Evolutionary conservation across 306 rosid species (phyloP), one percentile per base, ranked within the genome.

Genomic region (Pueraria montana): DNA sequence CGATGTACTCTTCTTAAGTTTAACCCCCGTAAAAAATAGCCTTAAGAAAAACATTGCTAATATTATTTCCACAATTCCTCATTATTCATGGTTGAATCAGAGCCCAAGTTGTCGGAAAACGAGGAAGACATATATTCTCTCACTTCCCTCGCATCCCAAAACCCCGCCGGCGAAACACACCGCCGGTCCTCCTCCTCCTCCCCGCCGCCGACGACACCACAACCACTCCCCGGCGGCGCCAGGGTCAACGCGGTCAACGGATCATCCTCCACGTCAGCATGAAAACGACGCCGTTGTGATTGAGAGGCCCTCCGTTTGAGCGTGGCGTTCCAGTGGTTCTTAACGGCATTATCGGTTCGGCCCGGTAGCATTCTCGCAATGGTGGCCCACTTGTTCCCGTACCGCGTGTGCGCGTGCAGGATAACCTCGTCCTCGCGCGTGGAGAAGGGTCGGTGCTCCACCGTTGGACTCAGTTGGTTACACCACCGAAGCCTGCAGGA

Each of bases 301-400:
- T 11, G n/a, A n/a, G n/a, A 5, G 4, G 42, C 89, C 73, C 90
- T 86, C 11, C 97, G 81, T 89, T 94, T 94, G 11, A 92, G 88
- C 2, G 97, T 91, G 20, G 98, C 92, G 66, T 94, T 94, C 98
- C 98, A 94, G 80, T 94, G 98, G 71, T 94, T 94, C 87, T 94
- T 94, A 0, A 94, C 90, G 1, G 97, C 93, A 80, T 94, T 94
- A 34, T 94, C 98, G 16, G 98, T 94, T 74, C 98, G 89, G 12
- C 97, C 98, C 7, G 94, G 97, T 2, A 94, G 89, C 18, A 92
- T 59, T 5, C 97, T 83, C 3, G 97, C 98, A 61, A 94, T 91
- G 79, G 96, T 88, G 83, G 97, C 97, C 98, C 98, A 92, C 34
- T 91, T 81, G 87, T 92, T 94, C 1, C 98, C 96, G 77, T 83